Conservation (phyloP, 2,329 filamentous ascomycete species). For the Epichloe coenophiala region DNA sequence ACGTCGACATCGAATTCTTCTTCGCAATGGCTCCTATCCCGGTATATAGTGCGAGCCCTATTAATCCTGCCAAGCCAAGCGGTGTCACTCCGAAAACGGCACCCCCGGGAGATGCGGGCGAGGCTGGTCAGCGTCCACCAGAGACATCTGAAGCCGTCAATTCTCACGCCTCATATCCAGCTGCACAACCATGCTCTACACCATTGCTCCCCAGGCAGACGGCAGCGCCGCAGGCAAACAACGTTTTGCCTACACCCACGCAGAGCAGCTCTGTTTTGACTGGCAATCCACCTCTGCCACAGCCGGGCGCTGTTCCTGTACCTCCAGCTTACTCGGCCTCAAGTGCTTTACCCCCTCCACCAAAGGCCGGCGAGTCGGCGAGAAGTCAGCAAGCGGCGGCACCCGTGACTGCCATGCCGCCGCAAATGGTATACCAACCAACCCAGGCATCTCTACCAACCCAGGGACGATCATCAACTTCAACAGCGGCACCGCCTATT, state of each 20-base stretch:
- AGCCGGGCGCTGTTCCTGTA: slow-evolving; percentile 41
- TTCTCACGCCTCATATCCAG: slow-evolving; percentile 19
- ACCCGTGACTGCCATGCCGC: slow-evolving; percentile 24
- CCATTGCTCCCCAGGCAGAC: slow-evolving; percentile 32
- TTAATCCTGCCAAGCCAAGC: slow-evolving; percentile 40
- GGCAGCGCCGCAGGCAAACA: slow-evolving; percentile 20
- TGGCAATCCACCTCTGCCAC: slow-evolving; percentile 36
- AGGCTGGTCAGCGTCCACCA: slow-evolving; percentile 1
- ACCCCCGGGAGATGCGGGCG: background rate
- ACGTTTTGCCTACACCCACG: slow-evolving; percentile 30
- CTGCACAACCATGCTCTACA: slow-evolving; percentile 33
- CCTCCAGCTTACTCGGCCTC: slow-evolving; percentile 16
- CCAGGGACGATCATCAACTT: slow-evolving; percentile 32
- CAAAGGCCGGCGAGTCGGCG: slow-evolving; percentile 33
- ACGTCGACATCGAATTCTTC: background rate
- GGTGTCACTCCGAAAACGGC: slow-evolving; percentile 33
- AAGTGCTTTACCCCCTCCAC: slow-evolving; percentile 30
- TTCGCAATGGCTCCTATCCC: slow-evolving; percentile 46
- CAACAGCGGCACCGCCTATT: slow-evolving; percentile 14
- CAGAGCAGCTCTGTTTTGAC: slow-evolving; percentile 13
- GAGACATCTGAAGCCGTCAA: background rate
- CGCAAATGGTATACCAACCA: slow-evolving; percentile 36
- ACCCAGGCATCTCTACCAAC: slow-evolving; percentile 27
- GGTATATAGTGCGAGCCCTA: slow-evolving; percentile 45
- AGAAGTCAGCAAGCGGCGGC: slow-evolving; percentile 20